phyloP scores from a whole-genome alignment of 768 basidiomycete species.

The Psilocybe cyanescens region DNA sequence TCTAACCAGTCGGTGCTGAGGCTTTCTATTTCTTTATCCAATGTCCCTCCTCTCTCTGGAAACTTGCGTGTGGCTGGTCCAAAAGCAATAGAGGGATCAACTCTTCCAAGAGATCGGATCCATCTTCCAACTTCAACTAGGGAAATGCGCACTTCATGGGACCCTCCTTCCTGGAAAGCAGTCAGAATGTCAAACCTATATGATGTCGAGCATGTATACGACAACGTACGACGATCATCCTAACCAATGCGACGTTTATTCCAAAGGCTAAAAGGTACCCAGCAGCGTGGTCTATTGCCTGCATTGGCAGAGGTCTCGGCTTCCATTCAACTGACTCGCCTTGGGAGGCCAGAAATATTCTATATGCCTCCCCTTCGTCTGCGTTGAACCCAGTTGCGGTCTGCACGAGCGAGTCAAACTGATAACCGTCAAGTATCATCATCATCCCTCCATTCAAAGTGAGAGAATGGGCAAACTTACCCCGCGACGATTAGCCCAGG shows the following conservation, averaged over 20 bases:
- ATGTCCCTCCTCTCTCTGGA: slow-evolving; percentile 36
- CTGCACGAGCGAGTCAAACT: slow-evolving; percentile 72
- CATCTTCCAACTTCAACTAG: slow-evolving; percentile 59
- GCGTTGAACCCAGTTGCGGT: slow-evolving; percentile 62
- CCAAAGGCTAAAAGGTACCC: slow-evolving; percentile 65
- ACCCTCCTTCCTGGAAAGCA: slow-evolving; percentile 54
- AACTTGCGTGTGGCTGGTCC: slow-evolving; percentile 37
- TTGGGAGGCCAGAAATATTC: slow-evolving; percentile 25
- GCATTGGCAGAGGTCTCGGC: slow-evolving; percentile 52
- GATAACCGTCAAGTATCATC: background rate
- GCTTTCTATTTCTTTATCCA: slow-evolving; percentile 38
- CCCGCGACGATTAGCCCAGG: slow-evolving; percentile 56
- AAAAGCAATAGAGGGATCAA: slow-evolving; percentile 45
- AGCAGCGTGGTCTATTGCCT: slow-evolving; percentile 62
- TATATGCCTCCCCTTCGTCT: slow-evolving; percentile 57
- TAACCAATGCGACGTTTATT: slow-evolving; percentile 56
- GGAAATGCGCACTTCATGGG: slow-evolving; percentile 63
- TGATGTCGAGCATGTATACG: background rate
- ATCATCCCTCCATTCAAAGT: background rate
- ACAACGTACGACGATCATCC: slow-evolving; percentile 46
- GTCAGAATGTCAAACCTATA: background rate
- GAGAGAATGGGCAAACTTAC: slow-evolving; percentile 30
- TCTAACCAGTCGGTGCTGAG: slow-evolving; percentile 33
- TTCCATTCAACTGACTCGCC: slow-evolving; percentile 4
- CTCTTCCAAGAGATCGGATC: slow-evolving; percentile 56